Conservation (phyloP, 306 rosid genomes). For the Hippophae gyantsensis region DNA sequence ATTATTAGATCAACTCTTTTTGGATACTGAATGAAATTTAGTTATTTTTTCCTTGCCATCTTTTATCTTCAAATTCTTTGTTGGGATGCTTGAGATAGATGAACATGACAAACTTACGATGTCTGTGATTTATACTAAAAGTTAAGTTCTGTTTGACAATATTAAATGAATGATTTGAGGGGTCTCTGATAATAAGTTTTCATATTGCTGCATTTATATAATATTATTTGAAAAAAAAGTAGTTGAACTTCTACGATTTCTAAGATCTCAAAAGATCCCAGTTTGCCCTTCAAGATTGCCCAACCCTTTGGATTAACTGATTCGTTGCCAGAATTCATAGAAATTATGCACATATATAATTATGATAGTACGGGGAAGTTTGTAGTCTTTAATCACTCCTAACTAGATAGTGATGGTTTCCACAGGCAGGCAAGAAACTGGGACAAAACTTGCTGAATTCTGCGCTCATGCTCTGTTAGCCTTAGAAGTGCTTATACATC, state of each 20-base stretch:
- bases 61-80: too few relatives aligned
- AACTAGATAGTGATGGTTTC: constrained; percentile 17
- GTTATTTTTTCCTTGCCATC: too few relatives aligned
- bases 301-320: neutral
- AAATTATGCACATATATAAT: neutral
- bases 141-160: too few relatives aligned
- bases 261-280: neutral
- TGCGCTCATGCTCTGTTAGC: constrained; percentile 75
- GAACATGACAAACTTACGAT: too few relatives aligned
- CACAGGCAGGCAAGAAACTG: constrained; percentile 65
- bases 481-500: constrained; percentile 86
- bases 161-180: too few relatives aligned
- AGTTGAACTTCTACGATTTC: neutral
- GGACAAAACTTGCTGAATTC: constrained; percentile 66
- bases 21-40: too few relatives aligned
- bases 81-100: too few relatives aligned
- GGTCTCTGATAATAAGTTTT: too few relatives aligned
- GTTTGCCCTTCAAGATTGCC: neutral
- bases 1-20: too few relatives aligned
- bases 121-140: too few relatives aligned
- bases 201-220: neutral
- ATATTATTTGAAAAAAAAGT: neutral
- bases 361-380: neutral
- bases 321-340: neutral
- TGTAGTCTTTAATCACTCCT: constrained; percentile 6